phyloP scores from a whole-genome alignment of 352 stramenopile species.

The Plasmopara muralis region DNA sequence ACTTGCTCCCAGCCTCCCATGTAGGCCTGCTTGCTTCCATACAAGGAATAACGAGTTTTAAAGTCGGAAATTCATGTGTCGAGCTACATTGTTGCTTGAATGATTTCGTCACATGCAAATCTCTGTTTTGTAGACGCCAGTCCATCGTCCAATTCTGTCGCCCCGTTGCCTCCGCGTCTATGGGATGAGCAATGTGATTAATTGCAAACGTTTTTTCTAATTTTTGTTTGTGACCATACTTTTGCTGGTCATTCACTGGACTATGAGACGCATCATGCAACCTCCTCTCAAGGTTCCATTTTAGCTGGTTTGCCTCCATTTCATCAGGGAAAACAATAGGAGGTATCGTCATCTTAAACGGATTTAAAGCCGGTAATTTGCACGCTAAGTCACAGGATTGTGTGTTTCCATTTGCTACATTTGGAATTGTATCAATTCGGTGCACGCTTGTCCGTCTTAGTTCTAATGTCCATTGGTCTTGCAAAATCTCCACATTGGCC shows the following conservation, averaged over 20 bases:
- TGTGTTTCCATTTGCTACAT: background rate
- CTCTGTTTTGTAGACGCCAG: too few relatives aligned
- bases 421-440: constrained; percentile 1
- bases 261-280: constrained; percentile 7
- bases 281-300: constrained; percentile 27
- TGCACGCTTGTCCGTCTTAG: constrained; percentile 9
- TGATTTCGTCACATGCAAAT: too few relatives aligned
- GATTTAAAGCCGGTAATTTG: constrained; percentile 14
- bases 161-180: constrained; percentile 11
- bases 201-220: constrained; percentile 11
- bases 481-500: constrained; percentile 14
- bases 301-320: constrained; percentile 18
- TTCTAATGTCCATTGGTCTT: constrained; percentile 17
- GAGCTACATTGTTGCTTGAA: too few relatives aligned
- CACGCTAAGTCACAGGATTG: constrained; percentile 3
- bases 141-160: constrained; percentile 15
- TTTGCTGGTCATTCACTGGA: background rate
- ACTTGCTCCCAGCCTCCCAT: too few relatives aligned
- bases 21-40: too few relatives aligned
- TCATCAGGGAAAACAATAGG: constrained; percentile 12
- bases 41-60: too few relatives aligned
- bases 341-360: constrained; percentile 8
- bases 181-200: constrained; percentile 6
- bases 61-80: too few relatives aligned
- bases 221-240: constrained; percentile 6